Evolutionary conservation across 176 grass and related monocot genomes (phyloP), one percentile per base, ranked within the genome.

Genomic region (Hordeum marinum): DNA sequence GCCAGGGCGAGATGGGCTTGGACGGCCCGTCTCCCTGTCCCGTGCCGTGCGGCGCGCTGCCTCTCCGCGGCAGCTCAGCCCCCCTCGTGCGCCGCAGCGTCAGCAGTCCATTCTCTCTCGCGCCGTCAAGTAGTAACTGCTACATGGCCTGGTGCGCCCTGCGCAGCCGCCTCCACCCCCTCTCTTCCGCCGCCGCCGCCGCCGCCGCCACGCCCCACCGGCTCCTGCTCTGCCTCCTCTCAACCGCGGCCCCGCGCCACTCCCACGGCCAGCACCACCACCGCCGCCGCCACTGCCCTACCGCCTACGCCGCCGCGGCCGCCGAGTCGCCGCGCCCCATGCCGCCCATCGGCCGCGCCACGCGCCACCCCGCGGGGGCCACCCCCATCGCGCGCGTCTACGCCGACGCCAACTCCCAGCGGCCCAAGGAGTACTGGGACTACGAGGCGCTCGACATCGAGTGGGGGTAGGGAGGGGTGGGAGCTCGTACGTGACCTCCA

Each of bases 351-450:
- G 71, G 88, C 0, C 88, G 92, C 50, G 85, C 91, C 78, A 71
- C 72, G 55, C 91, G 90, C 65, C 91, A 82, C 34, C 90, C 84
- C 23, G 61, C 29, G 61, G 93, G 79, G 26, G 82, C 84, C 26
- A 32, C 84, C 58, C 96, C 93, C 23, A 65, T 92, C 57, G 89
- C 93, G 24, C 89, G 90, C 55, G 87, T 91, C 79, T 91, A 94
- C 78, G 82, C 90, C 40, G 91, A 96, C 72, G 86, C 85, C 68
- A 99, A 99, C 87, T 73, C 89, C 14, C 78, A 90, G 42, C 84
- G 79, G 61, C 91, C 94, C 64, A 83, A 86, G 48, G 94, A 96
- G 41, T 99, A 95, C 86, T 99, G 93, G 91, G 96, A 99, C 85
- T 96, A 99, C 84, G 96, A 99, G 79, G 83, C 89, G 31, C 93